A percentile compares a stretch with the other conserved stretches of the same genome.
Conservation (phyloP, 257 asterid species). For the Solanum pennellii region DNA sequence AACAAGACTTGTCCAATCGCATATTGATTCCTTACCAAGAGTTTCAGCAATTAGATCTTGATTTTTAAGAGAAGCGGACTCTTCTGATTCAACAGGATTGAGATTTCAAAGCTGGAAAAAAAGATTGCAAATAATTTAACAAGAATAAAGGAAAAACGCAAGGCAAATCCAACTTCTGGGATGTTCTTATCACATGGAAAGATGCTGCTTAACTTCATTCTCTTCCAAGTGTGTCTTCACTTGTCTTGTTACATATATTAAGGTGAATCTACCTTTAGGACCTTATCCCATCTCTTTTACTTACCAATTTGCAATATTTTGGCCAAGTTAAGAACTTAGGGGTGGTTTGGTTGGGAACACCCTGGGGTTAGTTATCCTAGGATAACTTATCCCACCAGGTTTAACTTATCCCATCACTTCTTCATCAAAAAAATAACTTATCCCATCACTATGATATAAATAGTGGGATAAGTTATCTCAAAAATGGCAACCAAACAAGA, state of each 20-base stretch:
- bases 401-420: too few species aligned
- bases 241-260: neutral
- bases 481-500: too few species aligned
- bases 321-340: neutral
- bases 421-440: too few species aligned
- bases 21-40: neutral
- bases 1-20: neutral
- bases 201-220: neutral
- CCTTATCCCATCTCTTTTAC: neutral
- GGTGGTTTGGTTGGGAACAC: too few species aligned
- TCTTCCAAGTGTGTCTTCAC: neutral
- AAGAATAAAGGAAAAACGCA: neutral
- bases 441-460: too few species aligned
- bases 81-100: neutral
- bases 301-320: neutral
- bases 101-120: neutral
- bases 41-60: neutral
- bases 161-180: neutral
- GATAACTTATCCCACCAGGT: too few species aligned
- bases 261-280: neutral
- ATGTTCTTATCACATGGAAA: neutral
- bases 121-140: neutral
- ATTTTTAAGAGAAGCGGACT: neutral
- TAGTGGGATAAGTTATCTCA: too few species aligned
- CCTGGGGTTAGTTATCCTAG: too few species aligned